These are phyloP conservation scores for Kalaharituber pfeilii DNA, from an alignment of 2,329 filamentous ascomycete genomes.

Conservation along the genomic window DNA sequence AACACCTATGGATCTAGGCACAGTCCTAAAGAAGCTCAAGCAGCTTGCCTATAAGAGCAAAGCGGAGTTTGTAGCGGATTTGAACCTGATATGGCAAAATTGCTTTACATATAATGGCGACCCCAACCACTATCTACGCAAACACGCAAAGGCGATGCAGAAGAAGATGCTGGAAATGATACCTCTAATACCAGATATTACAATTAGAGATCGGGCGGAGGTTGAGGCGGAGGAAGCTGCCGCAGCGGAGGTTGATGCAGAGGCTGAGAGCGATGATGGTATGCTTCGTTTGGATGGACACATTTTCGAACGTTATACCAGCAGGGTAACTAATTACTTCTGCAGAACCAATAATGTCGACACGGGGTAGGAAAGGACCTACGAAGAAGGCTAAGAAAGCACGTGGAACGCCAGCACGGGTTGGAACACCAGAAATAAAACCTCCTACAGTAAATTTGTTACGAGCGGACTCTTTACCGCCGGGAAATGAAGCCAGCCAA, in stretches of 20 bases:
- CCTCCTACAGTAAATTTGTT: conserved; percentile 47
- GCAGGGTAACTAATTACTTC: conserved; percentile 10
- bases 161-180: conserved; percentile 96
- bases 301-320: conserved; percentile 6
- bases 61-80: conserved; percentile 79
- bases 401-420: conserved; percentile 53
- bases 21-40: conserved; percentile 96
- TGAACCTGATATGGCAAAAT: conserved; percentile 93
- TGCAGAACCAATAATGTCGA: conserved; percentile 86
- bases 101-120: conserved; percentile 92
- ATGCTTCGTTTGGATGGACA: conserved; percentile 14
- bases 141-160: conserved; percentile 90
- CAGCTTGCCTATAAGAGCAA: conserved; percentile 67
- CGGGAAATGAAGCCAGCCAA: conserved; percentile 51
- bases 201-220: conserved; percentile 77
- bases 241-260: conserved; percentile 21
- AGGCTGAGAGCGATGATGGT: conserved; percentile 24
- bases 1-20: conserved; percentile 91
- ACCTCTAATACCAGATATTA: conserved; percentile 81
- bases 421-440: conserved; percentile 58
- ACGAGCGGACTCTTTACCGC: conserved; percentile 18
- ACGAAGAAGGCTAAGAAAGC: conserved; percentile 65
- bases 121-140: conserved; percentile 66
- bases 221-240: conserved; percentile 61
- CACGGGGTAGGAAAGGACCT: conserved; percentile 72